phyloP scores from a whole-genome alignment of 805 yeast genomes.

The Yarrowia deformans region DNA sequence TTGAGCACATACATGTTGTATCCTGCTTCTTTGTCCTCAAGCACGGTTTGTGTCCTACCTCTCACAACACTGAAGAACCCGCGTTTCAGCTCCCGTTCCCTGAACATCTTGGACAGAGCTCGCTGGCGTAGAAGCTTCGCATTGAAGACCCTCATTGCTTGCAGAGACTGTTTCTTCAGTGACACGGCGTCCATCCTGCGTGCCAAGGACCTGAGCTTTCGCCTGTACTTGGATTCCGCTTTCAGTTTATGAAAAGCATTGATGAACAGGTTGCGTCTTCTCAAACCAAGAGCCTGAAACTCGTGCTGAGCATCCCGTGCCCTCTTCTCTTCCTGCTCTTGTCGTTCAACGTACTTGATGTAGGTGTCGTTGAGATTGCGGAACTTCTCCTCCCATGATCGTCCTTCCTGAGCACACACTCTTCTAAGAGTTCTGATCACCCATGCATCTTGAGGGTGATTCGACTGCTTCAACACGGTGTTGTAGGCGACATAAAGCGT shows the following conservation, averaged over 20 bases:
- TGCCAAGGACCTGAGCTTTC: slow-evolving; percentile 7
- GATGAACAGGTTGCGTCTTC: slow-evolving; percentile 6
- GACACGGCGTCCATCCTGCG: neutral
- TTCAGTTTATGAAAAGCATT: neutral
- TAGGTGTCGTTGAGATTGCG: slow-evolving; percentile 21
- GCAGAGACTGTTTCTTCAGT: neutral
- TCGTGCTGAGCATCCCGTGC: slow-evolving; percentile 1
- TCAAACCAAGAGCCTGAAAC: neutral
- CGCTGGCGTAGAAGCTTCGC: slow-evolving; percentile 10
- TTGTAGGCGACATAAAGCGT: slow-evolving; percentile 11
- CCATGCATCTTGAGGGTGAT: neutral
- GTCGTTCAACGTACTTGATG: slow-evolving; percentile 16
- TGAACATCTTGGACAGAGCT: neutral
- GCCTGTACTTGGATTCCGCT: slow-evolving; percentile 6
- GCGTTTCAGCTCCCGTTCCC: neutral
- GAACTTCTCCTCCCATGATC: slow-evolving; percentile 33
- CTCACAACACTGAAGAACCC: slow-evolving; percentile 4
- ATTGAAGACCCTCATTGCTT: neutral
- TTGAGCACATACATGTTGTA: neutral
- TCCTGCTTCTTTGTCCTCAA: slow-evolving; percentile 1
- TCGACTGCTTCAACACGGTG: slow-evolving; percentile 7
- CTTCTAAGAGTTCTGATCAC: slow-evolving; percentile 15
- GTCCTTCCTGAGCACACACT: slow-evolving; percentile 18
- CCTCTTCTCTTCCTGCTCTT: slow-evolving; percentile 13
- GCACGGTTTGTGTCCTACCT: neutral